These are phyloP conservation scores for Hanseniaspora hatyaiensis DNA, from an alignment of 805 yeast species.

Conservation along the genomic window DNA sequence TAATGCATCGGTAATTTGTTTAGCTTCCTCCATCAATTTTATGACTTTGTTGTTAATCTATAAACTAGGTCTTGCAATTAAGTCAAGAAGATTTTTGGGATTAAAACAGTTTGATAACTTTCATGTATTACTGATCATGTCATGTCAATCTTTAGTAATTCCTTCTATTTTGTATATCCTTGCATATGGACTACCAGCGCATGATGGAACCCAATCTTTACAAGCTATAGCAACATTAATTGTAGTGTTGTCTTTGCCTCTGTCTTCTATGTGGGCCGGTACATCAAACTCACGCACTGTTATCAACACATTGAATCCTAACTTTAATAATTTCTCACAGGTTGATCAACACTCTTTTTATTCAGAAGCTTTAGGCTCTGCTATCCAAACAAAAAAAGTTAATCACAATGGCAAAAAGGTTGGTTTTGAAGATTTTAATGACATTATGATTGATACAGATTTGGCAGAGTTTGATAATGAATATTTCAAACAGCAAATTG, in stretches of 20 bases:
- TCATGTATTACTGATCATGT: constrained; percentile 70
- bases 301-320: constrained; percentile 32
- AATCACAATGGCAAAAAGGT: neutral
- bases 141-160: constrained; percentile 65
- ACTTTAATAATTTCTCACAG: constrained; percentile 19
- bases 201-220: constrained; percentile 31
- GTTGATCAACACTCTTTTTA: constrained; percentile 13
- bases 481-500: constrained; percentile 6
- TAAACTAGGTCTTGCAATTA: constrained; percentile 60
- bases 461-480: neutral
- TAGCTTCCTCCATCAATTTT: constrained; percentile 55
- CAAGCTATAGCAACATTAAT: constrained; percentile 47
- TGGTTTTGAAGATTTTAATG: constrained; percentile 5
- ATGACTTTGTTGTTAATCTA: constrained; percentile 47
- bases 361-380: constrained; percentile 15
- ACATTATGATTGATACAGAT: neutral
- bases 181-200: constrained; percentile 34
- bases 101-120: constrained; percentile 70
- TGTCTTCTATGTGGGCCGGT: constrained; percentile 83
- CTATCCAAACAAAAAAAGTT: constrained; percentile 11
- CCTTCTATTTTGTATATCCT: constrained; percentile 62
- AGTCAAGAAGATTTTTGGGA: constrained; percentile 65
- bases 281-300: constrained; percentile 42
- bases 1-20: constrained; percentile 48
- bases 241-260: constrained; percentile 62